Evolutionary conservation across 2,329 filamentous ascomycete genomes (phyloP), one percentile per base, ranked within the genome.

Genomic region (Nemania bipapillata): DNA sequence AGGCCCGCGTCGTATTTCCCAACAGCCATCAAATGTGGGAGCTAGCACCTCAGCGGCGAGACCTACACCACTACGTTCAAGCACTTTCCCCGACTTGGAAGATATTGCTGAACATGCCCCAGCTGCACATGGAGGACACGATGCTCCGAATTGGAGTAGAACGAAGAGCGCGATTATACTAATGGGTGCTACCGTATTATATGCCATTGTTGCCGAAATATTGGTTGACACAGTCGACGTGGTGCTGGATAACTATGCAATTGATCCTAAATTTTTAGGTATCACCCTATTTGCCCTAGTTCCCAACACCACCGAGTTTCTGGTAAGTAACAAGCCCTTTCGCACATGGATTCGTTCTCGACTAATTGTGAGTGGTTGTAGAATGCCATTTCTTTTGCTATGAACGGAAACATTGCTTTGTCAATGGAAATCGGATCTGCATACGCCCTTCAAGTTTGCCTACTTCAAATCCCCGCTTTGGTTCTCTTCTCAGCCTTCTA

Each of bases 371-470:
- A 17, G 11, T 53, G 65, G 4, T 49, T 63, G 15, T 66, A 94
- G 90, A 99, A 99, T 81, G 96, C 95, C 79, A 99, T 99, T 68
- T 97, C 94, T 0, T 99, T 99, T 79, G 96, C 96, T 62, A 99
- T 99, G 95, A 98, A 99, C 77, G 96, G 96, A 68, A 99, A 99
- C 80, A 98, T 99, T 80, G 96, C 96, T 0, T 84, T 99, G 20
- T 97, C 94, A 42, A 99, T 99, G 96, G 96, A 99, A 78, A 99
- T 99, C 74, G 96, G 96, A 73, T 97, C 94, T 0, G 95, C 95
- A 1, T 99, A 99, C 78, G 96, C 96, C 1, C 85, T 99, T 50
- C 96, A 99, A 81, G 96, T 99, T 57, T 97, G 95, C 78, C 86
- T 99, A 30, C 86, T 99, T 22, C 96, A 99, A 78, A 94, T 98